These are phyloP conservation scores for Fusarium musae DNA, from an alignment of 2,329 filamentous ascomycete genomes.

Conservation along the genomic window DNA sequence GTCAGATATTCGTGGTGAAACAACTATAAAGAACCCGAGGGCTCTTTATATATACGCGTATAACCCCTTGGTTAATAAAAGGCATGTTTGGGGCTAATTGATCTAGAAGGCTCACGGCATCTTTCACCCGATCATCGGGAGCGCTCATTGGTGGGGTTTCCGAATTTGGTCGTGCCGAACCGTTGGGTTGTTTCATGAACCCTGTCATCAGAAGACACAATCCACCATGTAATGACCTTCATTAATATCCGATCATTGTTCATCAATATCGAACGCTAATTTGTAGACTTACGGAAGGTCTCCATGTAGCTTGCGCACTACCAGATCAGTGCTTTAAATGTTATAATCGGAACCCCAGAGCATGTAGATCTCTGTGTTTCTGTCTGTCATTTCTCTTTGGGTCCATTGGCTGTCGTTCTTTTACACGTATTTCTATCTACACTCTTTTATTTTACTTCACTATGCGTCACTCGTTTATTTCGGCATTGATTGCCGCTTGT, in stretches of 20 bases:
- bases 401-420: neutral
- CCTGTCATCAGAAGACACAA: neutral
- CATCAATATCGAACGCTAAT: neutral
- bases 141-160: neutral
- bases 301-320: rapidly evolving
- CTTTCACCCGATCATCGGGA: neutral
- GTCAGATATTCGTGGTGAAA: too few relatives aligned
- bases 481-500: constrained; percentile 30
- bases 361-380: neutral
- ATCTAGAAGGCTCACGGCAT: neutral
- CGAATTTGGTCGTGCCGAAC: too few relatives aligned
- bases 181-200: neutral
- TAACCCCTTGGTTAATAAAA: neutral
- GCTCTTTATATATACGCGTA: neutral
- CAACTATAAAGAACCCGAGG: neutral
- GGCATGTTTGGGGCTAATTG: neutral
- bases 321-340: too few relatives aligned
- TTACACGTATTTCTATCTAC: neutral
- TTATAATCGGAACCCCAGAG: neutral
- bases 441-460: neutral
- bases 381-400: neutral
- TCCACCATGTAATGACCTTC: neutral
- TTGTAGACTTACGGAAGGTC: rapidly evolving
- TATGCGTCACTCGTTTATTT: constrained; percentile 20
- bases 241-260: neutral